These are phyloP conservation scores for Rhizopogon vesiculosus DNA, from an alignment of 768 basidiomycete species.

Conservation along the genomic window DNA sequence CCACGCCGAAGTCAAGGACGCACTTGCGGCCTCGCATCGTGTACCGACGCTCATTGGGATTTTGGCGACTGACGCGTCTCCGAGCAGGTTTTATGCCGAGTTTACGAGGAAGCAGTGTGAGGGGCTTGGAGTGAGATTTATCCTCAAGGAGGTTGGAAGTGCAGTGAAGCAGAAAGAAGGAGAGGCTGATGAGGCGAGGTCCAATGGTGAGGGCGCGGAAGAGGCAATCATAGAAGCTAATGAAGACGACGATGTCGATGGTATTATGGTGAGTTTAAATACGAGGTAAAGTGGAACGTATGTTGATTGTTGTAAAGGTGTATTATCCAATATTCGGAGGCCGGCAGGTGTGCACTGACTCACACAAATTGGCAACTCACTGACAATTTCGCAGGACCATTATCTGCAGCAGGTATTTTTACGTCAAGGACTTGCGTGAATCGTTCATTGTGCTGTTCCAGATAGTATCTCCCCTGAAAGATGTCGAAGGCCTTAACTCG, in stretches of 20 bases:
- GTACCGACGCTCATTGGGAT: slow-evolving; percentile 86
- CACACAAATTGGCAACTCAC: background rate
- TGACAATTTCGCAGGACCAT: slow-evolving; percentile 60
- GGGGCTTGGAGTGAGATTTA: slow-evolving; percentile 82
- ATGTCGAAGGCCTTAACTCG: slow-evolving; percentile 96
- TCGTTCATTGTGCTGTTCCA: slow-evolving; percentile 21
- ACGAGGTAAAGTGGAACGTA: slow-evolving; percentile 37
- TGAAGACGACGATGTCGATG: slow-evolving; percentile 77
- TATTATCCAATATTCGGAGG: slow-evolving; percentile 96
- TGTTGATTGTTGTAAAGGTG: slow-evolving; percentile 44
- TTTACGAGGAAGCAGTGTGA: slow-evolving; percentile 92
- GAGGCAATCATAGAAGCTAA: slow-evolving; percentile 96
- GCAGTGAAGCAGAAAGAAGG: slow-evolving; percentile 11
- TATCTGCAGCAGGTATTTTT: slow-evolving; percentile 84
- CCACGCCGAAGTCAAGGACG: slow-evolving; percentile 59
- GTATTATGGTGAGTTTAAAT: slow-evolving; percentile 78
- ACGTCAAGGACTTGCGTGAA: background rate
- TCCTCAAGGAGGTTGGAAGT: slow-evolving; percentile 59
- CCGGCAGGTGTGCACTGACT: slow-evolving; percentile 57
- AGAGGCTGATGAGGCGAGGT: slow-evolving; percentile 36
- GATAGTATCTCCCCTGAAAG: slow-evolving; percentile 94
- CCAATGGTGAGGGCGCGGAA: slow-evolving; percentile 87
- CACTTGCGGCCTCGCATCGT: slow-evolving; percentile 31
- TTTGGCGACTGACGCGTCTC: slow-evolving; percentile 76
- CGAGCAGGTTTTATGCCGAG: slow-evolving; percentile 80